Evolutionary conservation across 169 alveolate species (phyloP).

Genomic region (Amoebophrya sp.): DNA sequence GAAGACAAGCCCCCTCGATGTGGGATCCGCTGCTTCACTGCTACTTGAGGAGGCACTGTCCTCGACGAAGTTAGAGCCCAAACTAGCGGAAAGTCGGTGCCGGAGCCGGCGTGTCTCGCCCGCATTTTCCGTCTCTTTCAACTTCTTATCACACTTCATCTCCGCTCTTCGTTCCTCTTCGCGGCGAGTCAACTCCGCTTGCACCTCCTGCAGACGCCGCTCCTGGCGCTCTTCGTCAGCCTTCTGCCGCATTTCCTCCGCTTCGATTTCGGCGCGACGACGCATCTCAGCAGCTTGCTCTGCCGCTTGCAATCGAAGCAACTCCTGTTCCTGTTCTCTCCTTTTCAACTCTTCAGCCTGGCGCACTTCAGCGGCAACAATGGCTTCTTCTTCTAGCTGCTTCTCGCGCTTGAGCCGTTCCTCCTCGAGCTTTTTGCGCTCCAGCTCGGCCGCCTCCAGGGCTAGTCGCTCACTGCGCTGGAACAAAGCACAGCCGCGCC

Average conservation of each 20-base stretch:
- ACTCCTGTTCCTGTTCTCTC: not conserved
- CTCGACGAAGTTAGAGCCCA: no score
- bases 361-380: no score
- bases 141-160: not conserved
- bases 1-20: no score
- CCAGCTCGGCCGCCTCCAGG: not conserved
- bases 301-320: not conserved
- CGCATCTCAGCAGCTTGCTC: not conserved
- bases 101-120: no score
- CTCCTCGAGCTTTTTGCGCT: not conserved
- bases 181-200: not conserved
- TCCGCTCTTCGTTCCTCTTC: not conserved
- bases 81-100: no score
- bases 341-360: no score
- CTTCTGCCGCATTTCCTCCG: not conserved
- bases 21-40: no score
- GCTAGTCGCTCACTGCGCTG: not conserved
- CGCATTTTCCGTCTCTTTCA: not conserved
- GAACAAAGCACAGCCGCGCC: no score
- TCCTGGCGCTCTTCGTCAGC: not conserved
- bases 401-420: not conserved
- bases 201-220: not conserved
- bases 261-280: not conserved
- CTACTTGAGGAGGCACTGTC: no score
- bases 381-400: no score